A percentile compares a stretch with the other conserved stretches of the same genome.
Evolutionary conservation across 345 rosid genomes (phyloP).

Genomic region (Excoecaria cochinchinensis): DNA sequence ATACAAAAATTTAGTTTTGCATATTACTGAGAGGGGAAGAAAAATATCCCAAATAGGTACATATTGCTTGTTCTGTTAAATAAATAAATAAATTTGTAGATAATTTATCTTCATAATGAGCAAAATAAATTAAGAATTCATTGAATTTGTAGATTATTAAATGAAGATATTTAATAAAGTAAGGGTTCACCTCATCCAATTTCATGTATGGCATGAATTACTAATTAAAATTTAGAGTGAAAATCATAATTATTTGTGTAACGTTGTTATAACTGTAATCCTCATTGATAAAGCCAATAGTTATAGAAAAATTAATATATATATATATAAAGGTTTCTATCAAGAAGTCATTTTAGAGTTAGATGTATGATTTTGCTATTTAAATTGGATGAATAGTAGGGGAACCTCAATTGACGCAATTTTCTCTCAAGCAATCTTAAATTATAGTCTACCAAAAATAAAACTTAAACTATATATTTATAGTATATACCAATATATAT

Average conservation of each 20-base stretch:
- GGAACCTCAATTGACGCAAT: constrained; percentile 33
- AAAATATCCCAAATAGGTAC: too few relatives aligned
- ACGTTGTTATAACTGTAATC: neutral
- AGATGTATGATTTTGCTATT: constrained; percentile 13
- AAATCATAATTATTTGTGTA: neutral
- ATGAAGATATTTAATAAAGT: neutral
- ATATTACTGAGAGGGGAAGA: neutral
- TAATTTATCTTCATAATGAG: too few relatives aligned
- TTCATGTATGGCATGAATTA: neutral
- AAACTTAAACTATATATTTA: too few relatives aligned
- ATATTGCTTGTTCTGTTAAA: neutral
- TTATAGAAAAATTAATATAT: neutral
- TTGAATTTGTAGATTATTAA: neutral
- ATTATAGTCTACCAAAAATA: too few relatives aligned
- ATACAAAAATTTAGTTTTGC: too few relatives aligned
- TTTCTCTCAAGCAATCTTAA: constrained; percentile 36
- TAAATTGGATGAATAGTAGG: constrained; percentile 17
- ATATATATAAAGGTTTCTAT: constrained; percentile 9
- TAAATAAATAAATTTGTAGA: neutral
- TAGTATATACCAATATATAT: too few relatives aligned
- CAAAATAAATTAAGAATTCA: too few relatives aligned
- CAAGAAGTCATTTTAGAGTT: constrained; percentile 38
- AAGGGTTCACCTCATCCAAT: neutral
- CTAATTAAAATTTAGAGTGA: too few relatives aligned
- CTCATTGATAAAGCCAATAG: constrained; percentile 14